Evolutionary conservation across 2,329 filamentous ascomycete species (phyloP), one percentile per base, ranked within the genome.

Genomic region (Colletotrichum sp.): DNA sequence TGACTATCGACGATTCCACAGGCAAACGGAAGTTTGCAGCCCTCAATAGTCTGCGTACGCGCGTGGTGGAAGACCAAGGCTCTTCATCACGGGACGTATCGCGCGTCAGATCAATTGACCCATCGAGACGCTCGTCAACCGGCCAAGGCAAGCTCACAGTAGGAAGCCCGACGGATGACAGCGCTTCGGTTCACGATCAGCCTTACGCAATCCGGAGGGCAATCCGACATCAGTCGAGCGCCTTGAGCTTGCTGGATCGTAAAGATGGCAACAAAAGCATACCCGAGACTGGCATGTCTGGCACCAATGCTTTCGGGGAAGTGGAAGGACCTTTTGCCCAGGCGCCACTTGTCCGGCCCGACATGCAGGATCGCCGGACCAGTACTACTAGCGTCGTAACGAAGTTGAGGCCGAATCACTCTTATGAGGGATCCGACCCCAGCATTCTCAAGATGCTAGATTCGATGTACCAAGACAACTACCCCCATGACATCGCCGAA

Each of bases 341-440:
- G 36, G 78, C 82, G 18, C 77, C 81, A 44, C 77, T 80, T 62
- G 65, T 82, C 48, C 84, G 80, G 74, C 79, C 84, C 28, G 80
- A 85, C 78, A 79, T 84, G 78, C 79, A 81, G 15, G 81, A 84
- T 52, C 72, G 76, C 16, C 39, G 64, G 32, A 71, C 48, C 15
- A 72, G 72, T 81, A 15, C 82, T 81, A 24, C 80, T 83, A 76
- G 77, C 79, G 39, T 65, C 5, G 12, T 70, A 12, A 48, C 64
- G 9, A 77, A 75, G 64, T 36, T 76, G 12, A 79, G 72, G 30
- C 74, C 79, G 5, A 93, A 92, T 55, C 96, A 99, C 84, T 95
- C 94, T 4, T 99, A 99, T 82, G 90, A 92, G 60, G 97, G 97
- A 2, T 96, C 94, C 73, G 92, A 94, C 76, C 92, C 93, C 6